phyloP scores from a whole-genome alignment of 75 land plant genomes.

The Isoetes taiwanensis region DNA sequence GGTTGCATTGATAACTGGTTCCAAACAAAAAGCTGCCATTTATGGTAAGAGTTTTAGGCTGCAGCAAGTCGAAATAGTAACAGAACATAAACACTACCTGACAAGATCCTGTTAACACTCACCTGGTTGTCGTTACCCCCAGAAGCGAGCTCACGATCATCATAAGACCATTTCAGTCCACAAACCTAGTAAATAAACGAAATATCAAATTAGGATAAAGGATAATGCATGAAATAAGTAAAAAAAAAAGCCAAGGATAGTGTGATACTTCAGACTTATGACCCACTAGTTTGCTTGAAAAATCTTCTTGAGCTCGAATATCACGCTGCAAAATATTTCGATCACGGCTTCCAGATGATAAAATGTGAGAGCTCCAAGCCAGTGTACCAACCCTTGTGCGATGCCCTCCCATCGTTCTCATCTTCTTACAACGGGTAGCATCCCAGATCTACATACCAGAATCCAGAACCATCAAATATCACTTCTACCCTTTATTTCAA shows the following conservation, averaged over 20 bases:
- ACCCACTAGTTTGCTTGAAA: constrained; percentile 69
- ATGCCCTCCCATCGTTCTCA: constrained; percentile 85
- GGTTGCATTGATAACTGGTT: constrained; percentile 80
- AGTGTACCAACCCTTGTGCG: constrained; percentile 77
- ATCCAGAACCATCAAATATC: neutral
- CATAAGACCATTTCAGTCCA: constrained; percentile 98
- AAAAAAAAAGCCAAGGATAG: neutral
- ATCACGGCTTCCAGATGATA: constrained; percentile 96
- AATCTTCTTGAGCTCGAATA: constrained; percentile 66
- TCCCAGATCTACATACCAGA: constrained; percentile 69
- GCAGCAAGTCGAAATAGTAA: neutral
- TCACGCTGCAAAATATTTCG: constrained; percentile 86
- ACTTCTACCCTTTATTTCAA: no score
- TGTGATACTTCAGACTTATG: constrained; percentile 90
- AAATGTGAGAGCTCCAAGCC: constrained; percentile 82
- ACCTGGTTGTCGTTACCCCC: constrained; percentile 99
- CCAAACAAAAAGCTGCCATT: constrained; percentile 76
- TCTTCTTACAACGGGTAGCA: constrained; percentile 71
- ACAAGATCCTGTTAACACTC: neutral
- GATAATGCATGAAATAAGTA: neutral
- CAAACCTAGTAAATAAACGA: constrained; percentile 66
- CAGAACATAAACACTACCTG: neutral
- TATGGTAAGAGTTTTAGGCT: neutral
- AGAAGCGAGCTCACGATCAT: constrained; percentile 97
- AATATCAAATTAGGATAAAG: neutral